phyloP scores from a whole-genome alignment of 176 grass and related monocot genomes.

The Saccharum officinarum region DNA sequence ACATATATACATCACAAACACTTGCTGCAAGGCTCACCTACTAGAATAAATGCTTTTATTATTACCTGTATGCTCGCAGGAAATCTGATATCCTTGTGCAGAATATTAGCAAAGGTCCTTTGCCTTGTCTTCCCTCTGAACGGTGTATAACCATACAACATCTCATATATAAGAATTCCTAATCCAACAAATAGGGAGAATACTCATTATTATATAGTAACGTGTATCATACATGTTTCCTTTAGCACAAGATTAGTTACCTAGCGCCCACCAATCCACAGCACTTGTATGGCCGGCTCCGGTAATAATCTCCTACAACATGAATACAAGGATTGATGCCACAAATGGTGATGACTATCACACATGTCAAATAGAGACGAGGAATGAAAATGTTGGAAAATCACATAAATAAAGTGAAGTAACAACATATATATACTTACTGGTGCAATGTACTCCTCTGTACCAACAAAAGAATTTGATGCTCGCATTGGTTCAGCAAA shows the following conservation, averaged over 20 bases:
- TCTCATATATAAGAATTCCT: conserved; percentile 95
- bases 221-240: neutral
- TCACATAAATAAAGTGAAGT: neutral
- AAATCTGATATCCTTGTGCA: conserved; percentile 93
- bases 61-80: conserved; percentile 63
- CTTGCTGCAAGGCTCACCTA: neutral
- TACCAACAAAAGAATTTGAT: conserved; percentile 97
- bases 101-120: conserved; percentile 89
- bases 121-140: conserved; percentile 96
- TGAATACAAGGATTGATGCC: conserved; percentile 5
- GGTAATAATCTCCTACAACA: conserved; percentile 85
- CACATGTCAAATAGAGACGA: neutral
- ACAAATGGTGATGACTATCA: neutral
- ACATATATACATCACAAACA: neutral
- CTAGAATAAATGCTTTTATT: neutral
- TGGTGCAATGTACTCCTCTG: conserved; percentile 97
- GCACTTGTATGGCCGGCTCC: conserved; percentile 89
- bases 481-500: conserved; percentile 92
- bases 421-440: conserved; percentile 50
- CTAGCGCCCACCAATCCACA: conserved; percentile 97
- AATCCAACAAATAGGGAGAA: neutral
- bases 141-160: conserved; percentile 93
- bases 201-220: neutral
- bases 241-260: conserved; percentile 29
- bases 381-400: neutral